phyloP scores from a whole-genome alignment of 176 grass and related monocot species.

The Juncus inflexus region DNA sequence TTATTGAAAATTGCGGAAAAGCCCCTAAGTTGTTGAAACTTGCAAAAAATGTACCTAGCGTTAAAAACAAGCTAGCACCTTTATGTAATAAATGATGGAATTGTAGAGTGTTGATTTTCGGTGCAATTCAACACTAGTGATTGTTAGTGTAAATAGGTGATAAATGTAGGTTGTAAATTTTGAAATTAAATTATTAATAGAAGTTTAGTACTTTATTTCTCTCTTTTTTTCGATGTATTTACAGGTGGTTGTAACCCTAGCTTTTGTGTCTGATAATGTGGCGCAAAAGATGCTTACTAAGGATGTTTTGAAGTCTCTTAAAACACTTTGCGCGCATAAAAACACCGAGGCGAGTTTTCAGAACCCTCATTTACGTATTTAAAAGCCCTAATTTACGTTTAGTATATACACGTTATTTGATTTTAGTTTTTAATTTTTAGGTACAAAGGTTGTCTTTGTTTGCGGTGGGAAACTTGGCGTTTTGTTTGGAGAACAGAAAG shows the following conservation, averaged over 20 bases:
- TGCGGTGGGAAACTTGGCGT: conserved; percentile 95
- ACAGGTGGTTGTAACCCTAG: conserved; percentile 81
- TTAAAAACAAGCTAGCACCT: too few relatives aligned
- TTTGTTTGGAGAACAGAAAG: conserved; percentile 90
- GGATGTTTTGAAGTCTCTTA: conserved; percentile 86
- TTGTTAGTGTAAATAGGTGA: too few relatives aligned
- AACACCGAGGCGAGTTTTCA: conserved; percentile 73
- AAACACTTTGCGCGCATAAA: conserved; percentile 87
- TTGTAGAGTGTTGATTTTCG: too few relatives aligned
- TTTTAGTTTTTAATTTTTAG: conserved; percentile 55
- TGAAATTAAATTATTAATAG: too few relatives aligned
- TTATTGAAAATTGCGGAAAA: too few relatives aligned
- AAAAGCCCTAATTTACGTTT: neutral
- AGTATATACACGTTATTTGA: neutral
- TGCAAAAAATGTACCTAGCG: too few relatives aligned
- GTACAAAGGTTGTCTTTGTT: conserved; percentile 91
- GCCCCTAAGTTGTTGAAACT: too few relatives aligned
- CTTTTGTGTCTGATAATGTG: conserved; percentile 94
- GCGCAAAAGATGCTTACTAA: conserved; percentile 93
- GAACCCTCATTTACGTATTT: neutral
- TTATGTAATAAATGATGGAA: too few relatives aligned
- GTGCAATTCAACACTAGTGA: too few relatives aligned
- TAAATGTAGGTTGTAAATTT: too few relatives aligned
- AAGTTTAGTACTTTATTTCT: too few relatives aligned
- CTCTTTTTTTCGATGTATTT: too few relatives aligned